Conservation (phyloP, 2,329 filamentous ascomycete species). For the Colletotrichum australisinense region DNA sequence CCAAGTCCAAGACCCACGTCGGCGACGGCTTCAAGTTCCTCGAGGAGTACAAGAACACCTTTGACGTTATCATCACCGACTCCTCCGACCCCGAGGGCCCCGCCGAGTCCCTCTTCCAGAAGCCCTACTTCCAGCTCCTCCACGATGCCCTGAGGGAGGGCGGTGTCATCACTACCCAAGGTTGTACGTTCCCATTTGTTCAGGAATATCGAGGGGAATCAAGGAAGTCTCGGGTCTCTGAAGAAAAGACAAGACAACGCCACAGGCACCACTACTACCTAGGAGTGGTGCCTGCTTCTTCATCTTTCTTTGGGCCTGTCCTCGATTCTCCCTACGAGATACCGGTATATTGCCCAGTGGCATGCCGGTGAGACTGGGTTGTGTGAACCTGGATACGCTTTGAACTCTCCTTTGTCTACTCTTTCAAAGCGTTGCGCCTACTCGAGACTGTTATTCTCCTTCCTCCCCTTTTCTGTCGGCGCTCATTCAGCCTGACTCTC, state of each 20-base stretch:
- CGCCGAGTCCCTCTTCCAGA: slow-evolving; percentile 96
- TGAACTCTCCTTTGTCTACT: slow-evolving; percentile 28
- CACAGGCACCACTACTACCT: neutral
- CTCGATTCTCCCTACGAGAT: slow-evolving; percentile 28
- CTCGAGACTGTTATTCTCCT: slow-evolving; percentile 16
- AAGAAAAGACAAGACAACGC: neutral
- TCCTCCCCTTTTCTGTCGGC: neutral
- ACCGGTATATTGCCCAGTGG: slow-evolving; percentile 21
- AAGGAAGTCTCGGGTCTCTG: slow-evolving; percentile 30
- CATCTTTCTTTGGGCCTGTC: slow-evolving; percentile 38
- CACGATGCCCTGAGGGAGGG: slow-evolving; percentile 90
- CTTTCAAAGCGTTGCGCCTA: neutral
- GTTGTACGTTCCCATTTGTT: slow-evolving; percentile 91
- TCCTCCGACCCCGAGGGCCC: slow-evolving; percentile 97
- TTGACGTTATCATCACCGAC: slow-evolving; percentile 99
- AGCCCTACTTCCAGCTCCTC: slow-evolving; percentile 97
- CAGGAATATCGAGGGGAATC: slow-evolving; percentile 33
- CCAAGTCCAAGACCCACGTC: slow-evolving; percentile 91
- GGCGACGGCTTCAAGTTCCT: slow-evolving; percentile 99
- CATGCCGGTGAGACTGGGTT: slow-evolving; percentile 23
- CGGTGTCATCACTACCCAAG: slow-evolving; percentile 99
- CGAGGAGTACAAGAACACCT: slow-evolving; percentile 94
- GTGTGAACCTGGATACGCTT: slow-evolving; percentile 21
- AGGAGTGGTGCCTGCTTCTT: slow-evolving; percentile 45
- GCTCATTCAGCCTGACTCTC: neutral